Evolutionary conservation across 2,329 filamentous ascomycete species (phyloP), one percentile per base, ranked within the genome.

Genomic region (Chaetomiaceae sp.): DNA sequence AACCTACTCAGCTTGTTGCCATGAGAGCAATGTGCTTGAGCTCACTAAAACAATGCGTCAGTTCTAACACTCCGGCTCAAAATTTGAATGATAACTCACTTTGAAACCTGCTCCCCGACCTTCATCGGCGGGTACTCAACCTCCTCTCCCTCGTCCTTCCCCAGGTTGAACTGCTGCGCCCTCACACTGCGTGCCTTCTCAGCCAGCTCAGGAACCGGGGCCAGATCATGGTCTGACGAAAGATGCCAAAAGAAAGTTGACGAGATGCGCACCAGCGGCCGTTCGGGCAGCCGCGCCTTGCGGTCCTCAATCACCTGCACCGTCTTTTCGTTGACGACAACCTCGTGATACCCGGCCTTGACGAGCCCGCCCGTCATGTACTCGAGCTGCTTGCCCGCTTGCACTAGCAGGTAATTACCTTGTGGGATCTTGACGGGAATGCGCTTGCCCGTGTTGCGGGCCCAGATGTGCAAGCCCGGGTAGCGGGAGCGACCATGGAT

Each of bases 401-500:
- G 80, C 6, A 84, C 80, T 14, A 84, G 73, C 14, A 84, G 71
- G 65, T 82, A 73, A 64, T 79, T 80, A 3, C 79, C 79, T 3
- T 69, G 69, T 0, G 80, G 80, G 58, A 84, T 83, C 67, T 75
- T 74, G 57, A 84, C 80, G 40, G 80, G 67, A 58, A 84, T 81
- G 58, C 76, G 75, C 56, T 71, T 73, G 40, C 80, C 80, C 1
- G 80, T 83, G 73, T 84, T 84, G 60, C 80, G 78, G 20, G 79
- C 80, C 80, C 80, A 84, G 62, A 84, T 77, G 69, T 84, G 75
- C 59, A 84, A 73, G 2, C 80, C 80, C 0, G 80, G 80, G 60
- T 81, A 84, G 54, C 80, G 78, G 27, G 78, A 81, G 59, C 80
- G 80, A 52, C 80, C 80, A 69, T 84, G 80, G 67, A 84, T 84